These are phyloP conservation scores for Colletotrichum cereale DNA, from an alignment of 2,329 filamentous ascomycete species.

Conservation along the genomic window DNA sequence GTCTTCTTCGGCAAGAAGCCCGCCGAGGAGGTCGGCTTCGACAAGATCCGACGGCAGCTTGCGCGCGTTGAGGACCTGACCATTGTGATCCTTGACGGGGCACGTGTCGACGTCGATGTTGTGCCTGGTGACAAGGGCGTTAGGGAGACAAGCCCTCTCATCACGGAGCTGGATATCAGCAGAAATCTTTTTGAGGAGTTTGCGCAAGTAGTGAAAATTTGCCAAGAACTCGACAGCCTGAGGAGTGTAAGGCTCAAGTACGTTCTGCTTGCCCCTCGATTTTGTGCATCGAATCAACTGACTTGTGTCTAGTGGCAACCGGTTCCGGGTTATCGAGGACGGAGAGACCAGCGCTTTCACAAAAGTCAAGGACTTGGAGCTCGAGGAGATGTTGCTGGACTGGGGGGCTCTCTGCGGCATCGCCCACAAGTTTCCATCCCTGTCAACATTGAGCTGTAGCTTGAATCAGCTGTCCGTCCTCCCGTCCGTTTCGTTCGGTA, in stretches of 20 bases:
- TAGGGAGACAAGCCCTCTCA: slow-evolving; percentile 69
- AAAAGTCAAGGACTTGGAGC: slow-evolving; percentile 69
- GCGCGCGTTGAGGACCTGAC: slow-evolving; percentile 82
- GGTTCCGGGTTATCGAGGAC: slow-evolving; percentile 62
- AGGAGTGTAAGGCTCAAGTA: slow-evolving; percentile 79
- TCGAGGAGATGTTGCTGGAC: slow-evolving; percentile 75
- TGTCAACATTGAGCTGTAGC: slow-evolving; percentile 65
- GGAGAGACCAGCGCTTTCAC: slow-evolving; percentile 56
- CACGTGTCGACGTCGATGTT: slow-evolving; percentile 66
- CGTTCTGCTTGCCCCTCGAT: slow-evolving; percentile 47
- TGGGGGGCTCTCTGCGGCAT: slow-evolving; percentile 74
- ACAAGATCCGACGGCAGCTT: slow-evolving; percentile 87
- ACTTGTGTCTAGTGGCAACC: slow-evolving; percentile 74
- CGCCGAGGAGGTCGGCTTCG: slow-evolving; percentile 94
- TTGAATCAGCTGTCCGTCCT: slow-evolving; percentile 70
- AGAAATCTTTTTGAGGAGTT: slow-evolving; percentile 82
- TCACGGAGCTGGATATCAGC: slow-evolving; percentile 86
- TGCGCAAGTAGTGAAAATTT: slow-evolving; percentile 77
- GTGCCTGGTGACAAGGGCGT: slow-evolving; percentile 55
- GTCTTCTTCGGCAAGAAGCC: slow-evolving; percentile 79
- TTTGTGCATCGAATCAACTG: slow-evolving; percentile 28
- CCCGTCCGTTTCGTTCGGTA: slow-evolving; percentile 52
- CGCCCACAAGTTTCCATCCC: slow-evolving; percentile 64
- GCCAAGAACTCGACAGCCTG: slow-evolving; percentile 75
- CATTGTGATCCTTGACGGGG: slow-evolving; percentile 84